Conservation (phyloP, 129 eudicot genomes). For the Oenanthe sinensis region DNA sequence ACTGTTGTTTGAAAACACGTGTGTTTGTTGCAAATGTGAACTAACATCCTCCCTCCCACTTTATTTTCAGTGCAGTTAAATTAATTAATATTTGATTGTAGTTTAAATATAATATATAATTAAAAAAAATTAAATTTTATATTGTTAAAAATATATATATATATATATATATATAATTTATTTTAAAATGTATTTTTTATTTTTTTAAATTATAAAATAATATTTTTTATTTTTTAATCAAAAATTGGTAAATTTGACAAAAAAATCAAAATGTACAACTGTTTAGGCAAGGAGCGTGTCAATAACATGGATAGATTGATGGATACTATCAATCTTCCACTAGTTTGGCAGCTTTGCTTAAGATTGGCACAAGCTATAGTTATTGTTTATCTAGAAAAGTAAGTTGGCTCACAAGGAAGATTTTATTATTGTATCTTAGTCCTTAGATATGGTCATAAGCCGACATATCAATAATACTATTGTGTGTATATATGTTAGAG, state of each 20-base stretch:
- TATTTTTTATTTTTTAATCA: too few species aligned
- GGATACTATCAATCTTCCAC: not conserved
- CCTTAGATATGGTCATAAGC: not conserved
- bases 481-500: not conserved
- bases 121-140: too few species aligned
- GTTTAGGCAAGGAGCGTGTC: too few species aligned
- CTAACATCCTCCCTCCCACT: not conserved
- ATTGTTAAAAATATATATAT: too few species aligned
- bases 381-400: not conserved
- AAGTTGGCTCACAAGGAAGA: not conserved
- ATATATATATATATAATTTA: too few species aligned
- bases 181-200: too few species aligned
- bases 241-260: too few species aligned
- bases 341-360: not conserved
- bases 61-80: too few species aligned
- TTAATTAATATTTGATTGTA: too few species aligned
- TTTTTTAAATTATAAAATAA: too few species aligned
- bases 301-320: not conserved
- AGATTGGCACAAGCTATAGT: not conserved
- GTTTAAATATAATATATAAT: too few species aligned
- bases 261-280: too few species aligned
- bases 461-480: not conserved
- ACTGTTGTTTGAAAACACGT: not conserved
- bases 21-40: not conserved
- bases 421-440: not conserved